Evolutionary conservation across 2,329 filamentous ascomycete genomes (phyloP).

Genomic region (Diaporthe eres): DNA sequence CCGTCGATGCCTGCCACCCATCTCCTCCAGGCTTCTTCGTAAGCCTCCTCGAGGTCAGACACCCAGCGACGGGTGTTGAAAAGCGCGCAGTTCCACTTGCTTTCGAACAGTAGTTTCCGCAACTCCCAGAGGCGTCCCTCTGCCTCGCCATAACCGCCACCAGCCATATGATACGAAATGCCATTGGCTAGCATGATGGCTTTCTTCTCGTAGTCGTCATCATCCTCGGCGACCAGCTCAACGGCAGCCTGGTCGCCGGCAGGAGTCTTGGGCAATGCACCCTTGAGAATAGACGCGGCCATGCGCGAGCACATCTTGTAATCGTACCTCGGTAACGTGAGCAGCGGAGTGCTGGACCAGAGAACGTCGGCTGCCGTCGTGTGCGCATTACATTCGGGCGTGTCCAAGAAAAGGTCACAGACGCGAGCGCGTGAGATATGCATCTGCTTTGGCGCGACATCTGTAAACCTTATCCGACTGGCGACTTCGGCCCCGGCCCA

Average conservation of each 20-base stretch:
- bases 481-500: conserved; percentile 93
- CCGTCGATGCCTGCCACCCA: conserved; percentile 92
- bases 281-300: conserved; percentile 93
- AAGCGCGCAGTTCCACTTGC: conserved; percentile 86
- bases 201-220: conserved; percentile 86
- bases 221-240: conserved; percentile 83
- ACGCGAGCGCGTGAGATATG: conserved; percentile 94
- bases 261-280: conserved; percentile 81
- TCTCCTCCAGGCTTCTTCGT: conserved; percentile 87
- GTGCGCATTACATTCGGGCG: conserved; percentile 97
- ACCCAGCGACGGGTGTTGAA: conserved; percentile 97
- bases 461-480: conserved; percentile 90
- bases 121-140: conserved; percentile 82
- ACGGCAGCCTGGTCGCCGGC: conserved; percentile 77
- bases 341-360: conserved; percentile 94
- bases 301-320: conserved; percentile 99
- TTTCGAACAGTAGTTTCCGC: conserved; percentile 84
- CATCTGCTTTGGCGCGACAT: conserved; percentile 94
- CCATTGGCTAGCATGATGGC: conserved; percentile 77
- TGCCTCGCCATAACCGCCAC: conserved; percentile 65
- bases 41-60: conserved; percentile 87
- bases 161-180: conserved; percentile 69
- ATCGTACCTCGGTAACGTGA: conserved; percentile 90
- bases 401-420: conserved; percentile 96
- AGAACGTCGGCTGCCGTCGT: conserved; percentile 96